Evolutionary conservation across 805 yeast genomes (phyloP).

Genomic region (Starmerella stigmatis): DNA sequence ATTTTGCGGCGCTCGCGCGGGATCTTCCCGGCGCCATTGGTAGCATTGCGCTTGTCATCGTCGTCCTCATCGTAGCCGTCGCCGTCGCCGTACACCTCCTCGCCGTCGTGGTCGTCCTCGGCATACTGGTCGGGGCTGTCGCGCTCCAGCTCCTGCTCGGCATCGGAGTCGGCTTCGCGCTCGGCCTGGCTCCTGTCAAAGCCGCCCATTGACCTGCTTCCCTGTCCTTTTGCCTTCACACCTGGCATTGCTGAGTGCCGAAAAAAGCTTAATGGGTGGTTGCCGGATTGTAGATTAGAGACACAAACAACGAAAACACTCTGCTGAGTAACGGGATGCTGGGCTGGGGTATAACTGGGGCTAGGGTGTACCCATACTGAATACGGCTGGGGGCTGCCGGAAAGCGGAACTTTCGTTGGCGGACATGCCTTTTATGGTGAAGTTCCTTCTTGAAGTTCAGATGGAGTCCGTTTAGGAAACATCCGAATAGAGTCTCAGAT

Average conservation of each 20-base stretch:
- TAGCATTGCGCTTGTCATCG: slow-evolving; percentile 36
- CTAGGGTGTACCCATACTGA: background rate
- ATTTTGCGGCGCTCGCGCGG: slow-evolving; percentile 69
- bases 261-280: background rate
- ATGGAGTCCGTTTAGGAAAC: no score
- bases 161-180: slow-evolving; percentile 8
- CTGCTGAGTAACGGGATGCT: slow-evolving; percentile 9
- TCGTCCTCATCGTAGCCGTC: slow-evolving; percentile 37
- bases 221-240: background rate
- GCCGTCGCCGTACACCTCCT: slow-evolving; percentile 15
- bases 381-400: no score
- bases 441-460: no score
- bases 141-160: slow-evolving; percentile 8
- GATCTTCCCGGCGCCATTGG: slow-evolving; percentile 2
- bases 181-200: background rate
- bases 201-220: background rate
- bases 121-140: slow-evolving; percentile 2
- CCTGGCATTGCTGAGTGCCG: slow-evolving; percentile 7
- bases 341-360: background rate
- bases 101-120: slow-evolving; percentile 12
- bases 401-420: no score
- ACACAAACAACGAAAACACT: slow-evolving; percentile 8
- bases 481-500: no score
- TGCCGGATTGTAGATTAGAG: background rate
- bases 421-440: no score